Evolutionary conservation across 371 early-diverging fungal species (phyloP).

Genomic region (Gilbertella persicaria): DNA sequence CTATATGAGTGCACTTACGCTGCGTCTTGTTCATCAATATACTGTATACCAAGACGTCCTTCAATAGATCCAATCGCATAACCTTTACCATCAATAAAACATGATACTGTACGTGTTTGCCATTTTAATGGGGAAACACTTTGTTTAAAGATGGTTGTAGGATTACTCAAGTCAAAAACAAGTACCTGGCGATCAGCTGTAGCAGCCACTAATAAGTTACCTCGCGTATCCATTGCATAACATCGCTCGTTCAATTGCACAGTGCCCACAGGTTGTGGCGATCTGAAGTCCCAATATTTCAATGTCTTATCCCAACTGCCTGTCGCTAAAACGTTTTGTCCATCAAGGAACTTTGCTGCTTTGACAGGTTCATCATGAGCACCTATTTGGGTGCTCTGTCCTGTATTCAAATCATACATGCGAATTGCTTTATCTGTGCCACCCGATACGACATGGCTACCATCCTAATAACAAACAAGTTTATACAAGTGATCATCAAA

Average conservation of each 20-base stretch:
- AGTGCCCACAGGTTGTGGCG: slow-evolving; percentile 72
- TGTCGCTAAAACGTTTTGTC: slow-evolving; percentile 74
- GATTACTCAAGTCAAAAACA: slow-evolving; percentile 82
- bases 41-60: slow-evolving; percentile 90
- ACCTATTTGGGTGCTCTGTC: slow-evolving; percentile 76
- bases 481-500: too few relatives aligned
- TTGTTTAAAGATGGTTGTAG: slow-evolving; percentile 66
- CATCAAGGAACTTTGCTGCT: slow-evolving; percentile 72
- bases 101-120: slow-evolving; percentile 81
- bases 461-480: slow-evolving; percentile 30
- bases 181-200: slow-evolving; percentile 58
- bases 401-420: slow-evolving; percentile 77
- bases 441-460: slow-evolving; percentile 36
- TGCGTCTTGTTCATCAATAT: slow-evolving; percentile 76
- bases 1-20: slow-evolving; percentile 39
- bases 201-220: slow-evolving; percentile 30
- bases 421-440: slow-evolving; percentile 78
- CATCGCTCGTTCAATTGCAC: slow-evolving; percentile 82
- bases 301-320: slow-evolving; percentile 96
- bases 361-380: slow-evolving; percentile 82
- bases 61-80: slow-evolving; percentile 91
- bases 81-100: slow-evolving; percentile 80
- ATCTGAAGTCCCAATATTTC: slow-evolving; percentile 91
- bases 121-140: slow-evolving; percentile 63
- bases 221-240: slow-evolving; percentile 84